Conservation (phyloP, 257 asterid genomes). For the Agastache rugosa region DNA sequence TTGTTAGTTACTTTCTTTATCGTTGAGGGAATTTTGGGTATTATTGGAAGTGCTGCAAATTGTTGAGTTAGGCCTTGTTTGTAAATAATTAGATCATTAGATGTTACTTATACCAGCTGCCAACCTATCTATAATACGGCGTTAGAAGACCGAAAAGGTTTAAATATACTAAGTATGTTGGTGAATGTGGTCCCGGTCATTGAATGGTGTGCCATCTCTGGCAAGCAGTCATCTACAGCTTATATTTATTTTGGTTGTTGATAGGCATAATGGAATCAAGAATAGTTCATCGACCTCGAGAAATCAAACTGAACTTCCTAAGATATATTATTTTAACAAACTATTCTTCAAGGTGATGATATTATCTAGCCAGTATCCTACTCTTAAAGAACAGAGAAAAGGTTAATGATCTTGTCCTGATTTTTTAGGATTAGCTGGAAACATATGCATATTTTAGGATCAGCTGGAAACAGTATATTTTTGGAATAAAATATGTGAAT, state of each 20-base stretch:
- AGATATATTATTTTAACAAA: neutral
- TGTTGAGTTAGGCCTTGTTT: slow-evolving; percentile 20
- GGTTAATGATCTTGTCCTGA: slow-evolving; percentile 19
- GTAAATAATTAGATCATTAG: neutral
- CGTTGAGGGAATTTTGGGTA: neutral
- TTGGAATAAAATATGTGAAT: slow-evolving; percentile 6
- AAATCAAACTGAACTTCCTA: slow-evolving; percentile 7
- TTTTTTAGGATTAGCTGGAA: slow-evolving; percentile 18
- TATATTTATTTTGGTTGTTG: slow-evolving; percentile 40
- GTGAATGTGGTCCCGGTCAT: slow-evolving; percentile 51
- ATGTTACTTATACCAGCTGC: slow-evolving; percentile 26
- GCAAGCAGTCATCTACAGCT: slow-evolving; percentile 29
- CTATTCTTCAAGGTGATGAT: neutral
- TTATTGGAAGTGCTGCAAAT: neutral
- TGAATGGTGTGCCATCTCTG: slow-evolving; percentile 56
- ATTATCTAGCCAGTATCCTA: slow-evolving; percentile 26
- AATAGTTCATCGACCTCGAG: slow-evolving; percentile 23
- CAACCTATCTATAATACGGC: slow-evolving; percentile 26
- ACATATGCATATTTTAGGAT: neutral
- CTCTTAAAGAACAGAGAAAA: neutral
- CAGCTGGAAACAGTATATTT: neutral
- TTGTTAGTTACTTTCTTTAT: neutral
- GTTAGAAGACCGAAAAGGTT: neutral
- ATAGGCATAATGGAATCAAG: slow-evolving; percentile 29
- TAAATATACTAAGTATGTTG: neutral